Conservation (phyloP, 257 asterid species). For the Leptodermis oblonga region DNA sequence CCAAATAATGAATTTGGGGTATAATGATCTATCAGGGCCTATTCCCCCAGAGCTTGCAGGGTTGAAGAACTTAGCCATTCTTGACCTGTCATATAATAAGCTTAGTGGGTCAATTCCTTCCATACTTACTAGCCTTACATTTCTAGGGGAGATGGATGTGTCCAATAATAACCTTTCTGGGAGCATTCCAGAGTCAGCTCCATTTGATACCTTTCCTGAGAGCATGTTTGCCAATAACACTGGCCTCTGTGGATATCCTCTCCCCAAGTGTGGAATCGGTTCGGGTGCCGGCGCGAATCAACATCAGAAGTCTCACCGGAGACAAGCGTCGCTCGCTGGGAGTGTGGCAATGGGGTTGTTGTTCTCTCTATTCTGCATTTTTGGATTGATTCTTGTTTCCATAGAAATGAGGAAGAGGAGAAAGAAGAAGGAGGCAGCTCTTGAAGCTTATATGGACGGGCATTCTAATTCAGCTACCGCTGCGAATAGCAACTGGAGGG, state of each 20-base stretch:
- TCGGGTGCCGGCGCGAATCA: conserved; percentile 23
- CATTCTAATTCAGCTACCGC: conserved; percentile 65
- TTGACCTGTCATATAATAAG: conserved; percentile 73
- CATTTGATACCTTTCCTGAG: conserved; percentile 75
- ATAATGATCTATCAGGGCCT: conserved; percentile 70
- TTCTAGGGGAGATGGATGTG: conserved; percentile 66
- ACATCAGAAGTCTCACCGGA: conserved; percentile 48
- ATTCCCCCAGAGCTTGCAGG: conserved; percentile 74
- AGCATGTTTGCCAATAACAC: conserved; percentile 58
- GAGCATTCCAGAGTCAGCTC: conserved; percentile 69
- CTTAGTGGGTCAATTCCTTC: conserved; percentile 68
- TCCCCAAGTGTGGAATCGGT: conserved; percentile 42
- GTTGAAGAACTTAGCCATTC: conserved; percentile 71
- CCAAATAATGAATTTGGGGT: conserved; percentile 66
- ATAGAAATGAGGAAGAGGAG: conserved; percentile 68
- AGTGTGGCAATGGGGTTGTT: conserved; percentile 81
- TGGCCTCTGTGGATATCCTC: conserved; percentile 91
- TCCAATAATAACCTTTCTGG: conserved; percentile 82
- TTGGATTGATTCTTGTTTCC: conserved; percentile 63
- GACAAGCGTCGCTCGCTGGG: conserved; percentile 76
- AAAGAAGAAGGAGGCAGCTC: conserved; percentile 71
- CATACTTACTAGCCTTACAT: conserved; percentile 56
- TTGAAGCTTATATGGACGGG: conserved; percentile 70
- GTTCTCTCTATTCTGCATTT: conserved; percentile 73
- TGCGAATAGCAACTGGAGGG: conserved; percentile 61